Evolutionary conservation across 164 flowering plant genomes (phyloP), one percentile per base, ranked within the genome.

Genomic region (Pachysandra terminalis): DNA sequence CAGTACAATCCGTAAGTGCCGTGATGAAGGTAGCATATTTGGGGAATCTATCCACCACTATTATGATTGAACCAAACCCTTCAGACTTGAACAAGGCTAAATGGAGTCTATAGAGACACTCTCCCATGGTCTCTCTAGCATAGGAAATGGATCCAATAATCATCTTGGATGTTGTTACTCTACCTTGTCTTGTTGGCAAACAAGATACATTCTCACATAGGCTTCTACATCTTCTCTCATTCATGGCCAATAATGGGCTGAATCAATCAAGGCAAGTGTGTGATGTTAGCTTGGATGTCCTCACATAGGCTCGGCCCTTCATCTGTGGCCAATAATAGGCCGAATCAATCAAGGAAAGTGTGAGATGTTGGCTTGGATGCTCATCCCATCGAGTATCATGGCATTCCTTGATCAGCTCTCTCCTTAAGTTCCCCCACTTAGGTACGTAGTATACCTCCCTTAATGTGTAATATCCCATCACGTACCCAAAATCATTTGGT

Each of bases 1-100:
- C 19, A 19, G 56, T 53, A 9, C 56, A 53, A 9, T 53, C 56
- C n/a, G 0, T 53, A 17, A 19, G 22, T 28, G 61, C 61, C 25
- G 32, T 35, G 3, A 58, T 57, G 56, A 67, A 63, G 13, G 63
- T 56, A 0, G 56, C 56, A 48, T 70, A 70, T 68, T 70, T 61
- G 22, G 51, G 28, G 19, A 66, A 56, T 16, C 32, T 2, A 2
- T 66, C 61, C 19, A 66, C 59, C 27, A 66, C 22, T 3, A 66
- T 51, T 10, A 55, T 32, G 19, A 53, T 13, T 3, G 59, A 19
- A 0, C 26, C 14, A 1, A 8, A 61, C 0, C 53, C 52, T 8
- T 61, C 13, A 0, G 32, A 52, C 25, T 51, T 68, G 9, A 59
- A 60, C 12, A 68, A 35, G 0, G 13, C 22, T 0, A 15, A 12